Conservation (phyloP, 345 rosid species). For the Melaleuca quinquenervia region DNA sequence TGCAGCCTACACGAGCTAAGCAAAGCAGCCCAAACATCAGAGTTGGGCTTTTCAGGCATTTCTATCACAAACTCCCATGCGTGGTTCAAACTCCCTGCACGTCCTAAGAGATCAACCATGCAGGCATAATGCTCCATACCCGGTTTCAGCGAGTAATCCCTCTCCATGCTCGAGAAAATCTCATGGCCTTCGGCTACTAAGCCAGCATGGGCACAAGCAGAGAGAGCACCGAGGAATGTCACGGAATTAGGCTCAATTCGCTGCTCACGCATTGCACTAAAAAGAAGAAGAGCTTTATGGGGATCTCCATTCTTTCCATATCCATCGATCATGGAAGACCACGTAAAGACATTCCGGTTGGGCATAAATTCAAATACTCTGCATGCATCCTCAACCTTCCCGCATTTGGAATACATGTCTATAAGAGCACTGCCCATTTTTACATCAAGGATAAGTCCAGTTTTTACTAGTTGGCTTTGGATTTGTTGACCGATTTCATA, state of each 20-base stretch:
- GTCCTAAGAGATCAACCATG: slow-evolving; percentile 84
- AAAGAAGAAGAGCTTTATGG: slow-evolving; percentile 63
- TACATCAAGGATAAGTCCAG: slow-evolving; percentile 27
- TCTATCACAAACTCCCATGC: slow-evolving; percentile 54
- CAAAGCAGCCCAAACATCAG: slow-evolving; percentile 90
- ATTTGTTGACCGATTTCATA: slow-evolving; percentile 61
- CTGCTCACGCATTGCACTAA: slow-evolving; percentile 37
- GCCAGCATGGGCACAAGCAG: slow-evolving; percentile 87
- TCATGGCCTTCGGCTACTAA: slow-evolving; percentile 54
- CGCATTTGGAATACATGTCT: slow-evolving; percentile 90
- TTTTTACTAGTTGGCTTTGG: slow-evolving; percentile 66
- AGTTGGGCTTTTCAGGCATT: slow-evolving; percentile 62
- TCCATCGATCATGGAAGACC: slow-evolving; percentile 99
- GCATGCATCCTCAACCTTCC: slow-evolving; percentile 51
- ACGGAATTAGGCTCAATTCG: slow-evolving; percentile 52
- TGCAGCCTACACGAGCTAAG: slow-evolving; percentile 72
- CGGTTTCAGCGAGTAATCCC: slow-evolving; percentile 50
- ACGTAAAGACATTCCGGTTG: slow-evolving; percentile 67
- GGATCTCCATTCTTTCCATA: slow-evolving; percentile 79
- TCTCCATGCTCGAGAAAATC: slow-evolving; percentile 75
- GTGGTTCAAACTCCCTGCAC: slow-evolving; percentile 51
- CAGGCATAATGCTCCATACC: slow-evolving; percentile 92
- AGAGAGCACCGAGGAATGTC: slow-evolving; percentile 80
- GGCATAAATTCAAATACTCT: slow-evolving; percentile 52
- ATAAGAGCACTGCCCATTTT: slow-evolving; percentile 82